phyloP scores from a whole-genome alignment of 2,329 filamentous ascomycete genomes.

The Nannizziopsis barbatae region DNA sequence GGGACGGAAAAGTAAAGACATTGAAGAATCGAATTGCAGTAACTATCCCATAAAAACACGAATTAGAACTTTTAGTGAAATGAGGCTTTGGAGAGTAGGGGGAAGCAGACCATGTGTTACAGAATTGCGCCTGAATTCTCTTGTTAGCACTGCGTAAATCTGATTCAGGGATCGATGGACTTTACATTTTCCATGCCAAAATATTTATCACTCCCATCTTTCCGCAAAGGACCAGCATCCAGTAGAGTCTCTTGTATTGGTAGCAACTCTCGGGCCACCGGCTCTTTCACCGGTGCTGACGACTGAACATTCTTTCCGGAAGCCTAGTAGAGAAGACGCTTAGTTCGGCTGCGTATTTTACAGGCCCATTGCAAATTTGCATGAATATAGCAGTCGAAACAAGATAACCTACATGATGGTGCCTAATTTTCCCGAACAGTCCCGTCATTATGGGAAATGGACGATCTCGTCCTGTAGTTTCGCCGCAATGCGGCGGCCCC shows the following conservation, averaged over 20 bases:
- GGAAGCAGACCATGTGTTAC: conserved; percentile 79
- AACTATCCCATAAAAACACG: conserved; percentile 45
- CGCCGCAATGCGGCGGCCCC: conserved; percentile 8
- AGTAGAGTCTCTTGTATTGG: conserved; percentile 64
- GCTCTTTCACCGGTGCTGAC: conserved; percentile 45
- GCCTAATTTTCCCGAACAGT: conserved; percentile 1
- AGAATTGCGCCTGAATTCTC: conserved; percentile 54
- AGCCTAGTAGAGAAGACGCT: conserved; percentile 16
- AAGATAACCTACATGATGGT: conserved; percentile 1
- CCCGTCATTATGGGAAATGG: neutral
- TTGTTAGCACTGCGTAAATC: conserved; percentile 16
- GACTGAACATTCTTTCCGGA: conserved; percentile 38
- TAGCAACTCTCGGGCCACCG: conserved; percentile 45
- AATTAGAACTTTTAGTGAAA: conserved; percentile 1
- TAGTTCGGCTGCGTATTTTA: neutral
- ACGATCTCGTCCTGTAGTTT: neutral
- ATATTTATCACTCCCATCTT: conserved; percentile 93
- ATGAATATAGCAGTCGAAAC: neutral
- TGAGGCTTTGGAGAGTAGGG: conserved; percentile 21
- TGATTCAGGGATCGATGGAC: conserved; percentile 17
- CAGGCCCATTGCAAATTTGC: neutral
- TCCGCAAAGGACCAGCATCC: conserved; percentile 66
- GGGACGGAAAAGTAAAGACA: conserved; percentile 90
- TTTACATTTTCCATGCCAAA: conserved; percentile 96
- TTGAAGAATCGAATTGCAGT: conserved; percentile 97